Evolutionary conservation across 257 asterid genomes (phyloP).

Genomic region (Penstemon newberryi): DNA sequence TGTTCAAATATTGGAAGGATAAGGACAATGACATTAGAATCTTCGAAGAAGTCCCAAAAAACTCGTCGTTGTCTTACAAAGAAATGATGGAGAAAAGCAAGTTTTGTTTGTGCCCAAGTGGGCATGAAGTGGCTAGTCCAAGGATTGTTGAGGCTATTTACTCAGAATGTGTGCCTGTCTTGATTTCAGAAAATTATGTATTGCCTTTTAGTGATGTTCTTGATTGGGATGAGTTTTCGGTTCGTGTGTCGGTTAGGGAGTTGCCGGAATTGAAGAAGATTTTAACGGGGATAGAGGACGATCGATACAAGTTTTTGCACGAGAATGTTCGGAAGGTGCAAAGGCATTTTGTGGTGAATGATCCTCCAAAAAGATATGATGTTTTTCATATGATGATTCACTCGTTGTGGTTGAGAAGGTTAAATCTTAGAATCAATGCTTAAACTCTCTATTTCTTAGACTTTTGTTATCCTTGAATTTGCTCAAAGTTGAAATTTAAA

Average conservation of each 20-base stretch:
- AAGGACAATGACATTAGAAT: conserved; percentile 41
- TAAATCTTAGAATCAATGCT: conserved; percentile 49
- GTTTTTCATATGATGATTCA: conserved; percentile 61
- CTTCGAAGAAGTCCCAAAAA: conserved; percentile 34
- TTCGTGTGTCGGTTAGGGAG: conserved; percentile 40
- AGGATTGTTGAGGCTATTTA: conserved; percentile 60
- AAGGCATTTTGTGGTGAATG: conserved; percentile 54
- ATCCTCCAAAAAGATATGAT: conserved; percentile 61
- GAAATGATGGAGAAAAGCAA: conserved; percentile 54
- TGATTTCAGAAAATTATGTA: conserved; percentile 49
- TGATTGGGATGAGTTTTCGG: conserved; percentile 57
- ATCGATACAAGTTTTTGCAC: conserved; percentile 37
- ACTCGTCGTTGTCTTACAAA: conserved; percentile 33
- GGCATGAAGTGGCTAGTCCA: conserved; percentile 70
- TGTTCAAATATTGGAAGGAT: conserved; percentile 50
- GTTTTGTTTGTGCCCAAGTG: conserved; percentile 63
- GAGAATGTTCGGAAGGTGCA: conserved; percentile 44
- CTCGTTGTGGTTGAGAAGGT: conserved; percentile 65
- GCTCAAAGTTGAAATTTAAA: no score
- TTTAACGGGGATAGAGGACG: conserved; percentile 40
- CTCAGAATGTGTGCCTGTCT: conserved; percentile 62
- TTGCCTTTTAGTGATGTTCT: conserved; percentile 65
- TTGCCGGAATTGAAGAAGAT: conserved; percentile 45
- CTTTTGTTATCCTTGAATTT: no score
- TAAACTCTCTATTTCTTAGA: neutral